Evolutionary conservation across 148 eudicot genomes (phyloP).

Genomic region (Silene latifolia): DNA sequence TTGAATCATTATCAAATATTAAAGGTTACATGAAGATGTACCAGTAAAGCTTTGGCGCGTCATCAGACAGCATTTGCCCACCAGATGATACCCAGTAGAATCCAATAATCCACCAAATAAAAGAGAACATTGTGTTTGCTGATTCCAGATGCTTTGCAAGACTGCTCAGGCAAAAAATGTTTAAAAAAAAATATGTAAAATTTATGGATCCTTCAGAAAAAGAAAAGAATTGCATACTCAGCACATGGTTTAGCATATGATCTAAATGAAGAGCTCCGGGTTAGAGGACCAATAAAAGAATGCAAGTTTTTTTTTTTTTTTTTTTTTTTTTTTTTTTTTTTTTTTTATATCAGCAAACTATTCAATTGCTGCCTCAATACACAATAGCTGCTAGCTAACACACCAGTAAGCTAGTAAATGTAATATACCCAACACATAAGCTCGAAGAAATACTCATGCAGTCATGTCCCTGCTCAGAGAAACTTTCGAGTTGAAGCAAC

Average conservation of each 20-base stretch:
- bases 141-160: slow-evolving; percentile 95
- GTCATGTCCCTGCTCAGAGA: neutral
- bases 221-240: neutral
- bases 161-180: slow-evolving; percentile 33
- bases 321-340: too few species aligned
- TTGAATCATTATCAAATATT: neutral
- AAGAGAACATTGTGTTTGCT: slow-evolving; percentile 95
- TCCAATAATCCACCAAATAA: slow-evolving; percentile 99
- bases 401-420: neutral
- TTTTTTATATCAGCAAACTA: neutral
- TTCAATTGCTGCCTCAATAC: neutral
- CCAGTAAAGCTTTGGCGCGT: slow-evolving; percentile 95
- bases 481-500: neutral
- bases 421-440: neutral
- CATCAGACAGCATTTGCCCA: slow-evolving; percentile 53
- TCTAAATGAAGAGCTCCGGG: neutral
- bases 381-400: neutral
- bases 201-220: neutral
- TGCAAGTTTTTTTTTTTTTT: neutral
- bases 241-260: neutral
- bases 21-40: slow-evolving; percentile 19
- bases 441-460: neutral
- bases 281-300: neutral
- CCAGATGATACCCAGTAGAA: slow-evolving; percentile 98
- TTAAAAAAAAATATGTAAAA: neutral